Conservation (phyloP, 331 rosid species). For the Erythrophleum ivorense region DNA sequence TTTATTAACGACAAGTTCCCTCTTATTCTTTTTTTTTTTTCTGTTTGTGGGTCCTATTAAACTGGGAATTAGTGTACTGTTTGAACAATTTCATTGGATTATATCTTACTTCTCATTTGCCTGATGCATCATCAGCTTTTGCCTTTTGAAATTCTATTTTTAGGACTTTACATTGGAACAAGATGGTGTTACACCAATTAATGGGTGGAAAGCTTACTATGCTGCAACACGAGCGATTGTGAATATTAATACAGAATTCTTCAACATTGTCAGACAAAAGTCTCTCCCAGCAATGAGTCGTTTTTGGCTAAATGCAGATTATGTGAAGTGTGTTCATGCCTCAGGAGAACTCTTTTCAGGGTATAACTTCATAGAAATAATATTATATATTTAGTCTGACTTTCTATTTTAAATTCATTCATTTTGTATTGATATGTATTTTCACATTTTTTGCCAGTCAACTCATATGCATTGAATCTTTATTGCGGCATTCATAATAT, state of each 20-base stretch:
- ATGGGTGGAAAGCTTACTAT: slow-evolving; percentile 99
- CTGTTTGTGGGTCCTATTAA: neutral
- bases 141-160: slow-evolving; percentile 41
- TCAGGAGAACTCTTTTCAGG: slow-evolving; percentile 94
- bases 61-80: neutral
- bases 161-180: slow-evolving; percentile 98
- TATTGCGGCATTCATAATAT: slow-evolving; percentile 4
- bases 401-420: neutral
- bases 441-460: neutral
- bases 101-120: slow-evolving; percentile 19
- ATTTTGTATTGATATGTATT: slow-evolving; percentile 1
- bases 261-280: slow-evolving; percentile 80
- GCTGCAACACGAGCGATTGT: slow-evolving; percentile 97
- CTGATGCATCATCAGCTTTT: slow-evolving; percentile 23
- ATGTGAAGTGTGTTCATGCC: slow-evolving; percentile 93
- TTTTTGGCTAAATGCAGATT: slow-evolving; percentile 95
- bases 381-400: neutral
- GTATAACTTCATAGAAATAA: slow-evolving; percentile 48
- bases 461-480: slow-evolving; percentile 9
- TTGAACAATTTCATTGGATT: slow-evolving; percentile 8
- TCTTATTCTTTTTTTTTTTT: neutral
- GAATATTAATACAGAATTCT: slow-evolving; percentile 82
- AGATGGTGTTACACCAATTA: slow-evolving; percentile 71
- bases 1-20: neutral
- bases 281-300: slow-evolving; percentile 82